These are phyloP conservation scores for Penicillium ucsense DNA, from an alignment of 495 filamentous ascomycete species.

Conservation along the genomic window DNA sequence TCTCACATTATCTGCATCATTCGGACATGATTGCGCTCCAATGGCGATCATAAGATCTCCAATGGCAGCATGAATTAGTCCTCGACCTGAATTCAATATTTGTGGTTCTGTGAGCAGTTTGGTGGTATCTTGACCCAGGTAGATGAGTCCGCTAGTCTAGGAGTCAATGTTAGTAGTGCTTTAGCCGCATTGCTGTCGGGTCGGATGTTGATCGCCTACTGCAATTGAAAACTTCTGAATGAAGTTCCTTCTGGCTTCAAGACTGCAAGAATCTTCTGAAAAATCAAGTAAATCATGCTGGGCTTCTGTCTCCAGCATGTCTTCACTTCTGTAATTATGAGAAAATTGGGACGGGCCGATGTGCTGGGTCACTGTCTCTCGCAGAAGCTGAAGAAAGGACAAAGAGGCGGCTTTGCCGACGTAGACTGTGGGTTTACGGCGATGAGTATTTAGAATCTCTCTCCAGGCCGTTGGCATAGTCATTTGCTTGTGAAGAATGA, in stretches of 20 bases:
- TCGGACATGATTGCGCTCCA: constrained; percentile 29
- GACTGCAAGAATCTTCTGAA: constrained; percentile 15
- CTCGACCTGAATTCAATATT: constrained; percentile 9
- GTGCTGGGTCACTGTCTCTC: constrained; percentile 32
- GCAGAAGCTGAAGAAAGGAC: constrained; percentile 33
- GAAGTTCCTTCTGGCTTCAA: constrained; percentile 15
- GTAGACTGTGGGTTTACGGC: constrained; percentile 16
- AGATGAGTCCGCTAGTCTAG: constrained; percentile 28
- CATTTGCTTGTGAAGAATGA: not conserved
- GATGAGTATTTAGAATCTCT: not conserved
- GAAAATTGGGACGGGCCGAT: constrained; percentile 36
- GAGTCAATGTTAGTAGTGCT: constrained; percentile 1
- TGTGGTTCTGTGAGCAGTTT: constrained; percentile 1
- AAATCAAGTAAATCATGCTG: constrained; percentile 19
- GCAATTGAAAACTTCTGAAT: constrained; percentile 20
- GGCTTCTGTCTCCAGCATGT: constrained; percentile 34
- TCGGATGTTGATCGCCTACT: constrained; percentile 11
- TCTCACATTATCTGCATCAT: constrained; percentile 10
- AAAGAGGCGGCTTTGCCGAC: constrained; percentile 33
- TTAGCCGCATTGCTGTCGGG: not conserved
- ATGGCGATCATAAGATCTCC: constrained; percentile 33
- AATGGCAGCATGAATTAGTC: constrained; percentile 20
- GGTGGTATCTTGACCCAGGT: constrained; percentile 9
- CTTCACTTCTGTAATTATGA: constrained; percentile 28
- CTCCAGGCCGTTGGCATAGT: too few species aligned